A percentile compares a stretch with the other conserved stretches of the same genome.
Evolutionary conservation across 179 eudicot species (phyloP).

Genomic region (Corrigiola litoralis): DNA sequence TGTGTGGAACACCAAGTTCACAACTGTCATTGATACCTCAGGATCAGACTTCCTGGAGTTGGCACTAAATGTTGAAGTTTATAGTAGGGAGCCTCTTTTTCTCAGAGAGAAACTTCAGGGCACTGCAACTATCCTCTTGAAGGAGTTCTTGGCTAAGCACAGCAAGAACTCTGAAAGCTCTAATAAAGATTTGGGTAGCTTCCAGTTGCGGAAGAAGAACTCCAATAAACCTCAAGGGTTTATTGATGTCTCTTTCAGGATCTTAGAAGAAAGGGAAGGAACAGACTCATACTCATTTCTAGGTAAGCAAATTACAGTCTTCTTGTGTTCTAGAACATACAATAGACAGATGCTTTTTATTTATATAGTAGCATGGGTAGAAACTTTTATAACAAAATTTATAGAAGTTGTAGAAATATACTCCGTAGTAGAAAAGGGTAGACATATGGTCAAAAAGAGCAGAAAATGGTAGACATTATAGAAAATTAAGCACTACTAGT

Average conservation of each 20-base stretch:
- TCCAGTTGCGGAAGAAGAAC: conserved; percentile 57
- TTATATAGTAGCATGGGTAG: too few species aligned
- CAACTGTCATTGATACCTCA: conserved; percentile 33
- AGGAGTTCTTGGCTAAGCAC: conserved; percentile 55
- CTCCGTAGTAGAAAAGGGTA: too few species aligned
- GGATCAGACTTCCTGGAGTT: conserved; percentile 33
- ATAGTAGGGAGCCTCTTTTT: conserved; percentile 74
- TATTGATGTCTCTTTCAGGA: conserved; percentile 67
- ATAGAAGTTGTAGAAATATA: too few species aligned
- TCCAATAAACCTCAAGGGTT: conserved; percentile 64
- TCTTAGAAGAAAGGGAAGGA: conserved; percentile 52
- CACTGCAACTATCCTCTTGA: conserved; percentile 45
- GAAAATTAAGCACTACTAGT: too few species aligned
- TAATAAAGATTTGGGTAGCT: conserved; percentile 69
- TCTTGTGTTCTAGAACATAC: neutral
- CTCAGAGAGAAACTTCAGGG: conserved; percentile 70
- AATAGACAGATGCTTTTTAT: too few species aligned
- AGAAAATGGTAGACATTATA: too few species aligned
- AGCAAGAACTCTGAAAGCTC: conserved; percentile 32
- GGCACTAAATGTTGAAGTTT: conserved; percentile 59
- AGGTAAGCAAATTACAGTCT: conserved; percentile 32
- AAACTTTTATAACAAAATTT: too few species aligned
- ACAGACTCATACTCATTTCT: conserved; percentile 34
- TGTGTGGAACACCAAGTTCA: conserved; percentile 71
- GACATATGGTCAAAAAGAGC: too few species aligned